A percentile compares a stretch with the other conserved stretches of the same genome.
Evolutionary conservation across 2,329 filamentous ascomycete genomes (phyloP).

Genomic region (Bipolaris gigantea): DNA sequence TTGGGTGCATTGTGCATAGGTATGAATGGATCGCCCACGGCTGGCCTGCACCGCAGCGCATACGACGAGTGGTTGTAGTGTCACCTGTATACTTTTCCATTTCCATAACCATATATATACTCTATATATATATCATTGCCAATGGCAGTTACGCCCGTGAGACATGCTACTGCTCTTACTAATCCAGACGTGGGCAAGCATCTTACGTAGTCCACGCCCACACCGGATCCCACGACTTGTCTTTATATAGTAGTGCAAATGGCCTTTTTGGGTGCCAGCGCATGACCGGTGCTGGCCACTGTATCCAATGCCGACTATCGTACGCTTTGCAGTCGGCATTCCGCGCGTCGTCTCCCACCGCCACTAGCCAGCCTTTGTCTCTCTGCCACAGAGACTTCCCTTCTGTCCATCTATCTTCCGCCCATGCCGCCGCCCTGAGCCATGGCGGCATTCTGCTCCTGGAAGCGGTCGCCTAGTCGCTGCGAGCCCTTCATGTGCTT

Average conservation of each 20-base stretch:
- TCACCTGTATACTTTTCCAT: not conserved
- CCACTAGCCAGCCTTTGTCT: not conserved
- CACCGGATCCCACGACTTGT: not conserved
- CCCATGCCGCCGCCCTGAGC: constrained; percentile 61
- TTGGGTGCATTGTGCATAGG: not conserved
- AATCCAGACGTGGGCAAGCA: not conserved
- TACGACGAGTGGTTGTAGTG: not conserved
- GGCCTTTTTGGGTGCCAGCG: not conserved
- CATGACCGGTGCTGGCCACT: not conserved
- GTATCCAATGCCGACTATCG: not conserved
- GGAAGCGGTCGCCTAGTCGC: constrained; percentile 88
- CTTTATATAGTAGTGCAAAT: not conserved
- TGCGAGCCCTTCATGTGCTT: constrained; percentile 94
- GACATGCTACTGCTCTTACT: not conserved
- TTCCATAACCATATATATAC: not conserved
- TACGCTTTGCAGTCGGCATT: not conserved
- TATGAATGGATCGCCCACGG: not conserved
- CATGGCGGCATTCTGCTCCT: constrained; percentile 71
- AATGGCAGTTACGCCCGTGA: not conserved
- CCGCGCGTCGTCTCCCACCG: not conserved
- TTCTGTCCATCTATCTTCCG: constrained; percentile 42
- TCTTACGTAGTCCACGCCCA: not conserved
- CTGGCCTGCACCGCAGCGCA: not conserved
- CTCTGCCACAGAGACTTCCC: not conserved
- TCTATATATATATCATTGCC: not conserved